Percentiles rank a stretch among this genome's conserved stretches.
Evolutionary conservation across 257 asterid genomes (phyloP).

Genomic region (Avicennia marina): DNA sequence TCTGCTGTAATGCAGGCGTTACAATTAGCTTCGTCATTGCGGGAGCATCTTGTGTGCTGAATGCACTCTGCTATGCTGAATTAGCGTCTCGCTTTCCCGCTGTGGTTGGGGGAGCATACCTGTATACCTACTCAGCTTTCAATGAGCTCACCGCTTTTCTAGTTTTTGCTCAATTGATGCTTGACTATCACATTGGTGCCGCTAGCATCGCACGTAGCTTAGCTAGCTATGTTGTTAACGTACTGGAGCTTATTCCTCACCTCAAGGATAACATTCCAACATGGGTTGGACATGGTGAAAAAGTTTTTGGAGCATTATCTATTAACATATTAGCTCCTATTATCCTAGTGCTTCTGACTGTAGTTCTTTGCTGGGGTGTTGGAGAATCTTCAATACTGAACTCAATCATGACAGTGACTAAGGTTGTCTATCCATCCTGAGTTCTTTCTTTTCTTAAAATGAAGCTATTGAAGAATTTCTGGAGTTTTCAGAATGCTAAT

Average conservation of each 20-base stretch:
- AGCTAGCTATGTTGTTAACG: slow-evolving; percentile 68
- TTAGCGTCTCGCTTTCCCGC: slow-evolving; percentile 95
- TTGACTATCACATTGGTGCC: slow-evolving; percentile 95
- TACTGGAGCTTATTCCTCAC: slow-evolving; percentile 78
- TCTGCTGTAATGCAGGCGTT: slow-evolving; percentile 57
- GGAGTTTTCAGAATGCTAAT: too few species aligned
- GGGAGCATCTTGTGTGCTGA: slow-evolving; percentile 76
- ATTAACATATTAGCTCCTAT: slow-evolving; percentile 81
- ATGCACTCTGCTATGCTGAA: slow-evolving; percentile 95
- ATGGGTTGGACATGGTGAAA: slow-evolving; percentile 94
- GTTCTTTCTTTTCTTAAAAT: neutral
- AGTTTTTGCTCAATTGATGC: slow-evolving; percentile 89
- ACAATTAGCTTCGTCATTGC: slow-evolving; percentile 85
- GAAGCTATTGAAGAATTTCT: neutral
- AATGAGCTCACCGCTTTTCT: slow-evolving; percentile 93
- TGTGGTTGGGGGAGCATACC: slow-evolving; percentile 97
- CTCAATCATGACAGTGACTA: slow-evolving; percentile 69
- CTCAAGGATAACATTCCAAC: slow-evolving; percentile 59
- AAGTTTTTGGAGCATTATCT: slow-evolving; percentile 62
- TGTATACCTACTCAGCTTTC: slow-evolving; percentile 90
- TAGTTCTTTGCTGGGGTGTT: slow-evolving; percentile 84
- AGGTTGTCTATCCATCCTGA: slow-evolving; percentile 42
- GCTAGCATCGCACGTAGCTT: slow-evolving; percentile 98
- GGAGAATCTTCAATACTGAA: slow-evolving; percentile 90
- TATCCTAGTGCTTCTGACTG: slow-evolving; percentile 58